Base-by-base conservation (phyloP, 306 rosid genomes). In the Vigna reflexopilosa region DNA sequence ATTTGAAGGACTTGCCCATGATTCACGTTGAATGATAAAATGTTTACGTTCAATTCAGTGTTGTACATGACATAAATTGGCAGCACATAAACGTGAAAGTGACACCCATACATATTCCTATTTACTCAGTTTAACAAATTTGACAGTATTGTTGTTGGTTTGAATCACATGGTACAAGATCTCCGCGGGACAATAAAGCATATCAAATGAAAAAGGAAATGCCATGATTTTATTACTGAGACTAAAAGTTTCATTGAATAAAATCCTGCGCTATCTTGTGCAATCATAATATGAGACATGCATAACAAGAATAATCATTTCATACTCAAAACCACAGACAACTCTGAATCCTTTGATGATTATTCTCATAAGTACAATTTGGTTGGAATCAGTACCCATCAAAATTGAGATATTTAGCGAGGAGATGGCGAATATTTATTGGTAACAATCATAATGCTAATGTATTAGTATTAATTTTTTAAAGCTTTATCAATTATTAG, bases 11-110 rank as follows among this genome's bases (percentile, higher is more conserved):
- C 49, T 50, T 56, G 65, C 55, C 56, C 58, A 49, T 72, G 57
- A 77, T 50, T 75, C 47, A 59, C 68, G 80, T 44, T 20, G 69
- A 42, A 83, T 16, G 22, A 26, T 36, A 75, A 48, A n/a, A 75
- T 38, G 66, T 55, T 68, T 32, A 38, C 49, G 59, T 76, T 77
- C 38, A 62, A 75, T 70, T 79, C 73, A 55, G 42, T 61, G 20
- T 38, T 64, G 54, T 52, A 34, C 54, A 64, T 40, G 70, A 75
- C 48, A 77, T 67, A 36, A 74, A 42, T 40, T 20, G 42, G n/a
- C 11, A 38, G 30, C 47, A 61, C 32, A 62, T 68, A 44, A 72
- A 61, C 26, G 49, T 59, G 50, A 70, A 56, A 30, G 26, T 42
- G 57, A 62, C 67, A 57, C 17, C 44, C 64, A 77, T 10, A 16